Evolutionary conservation across 257 asterid species (phyloP), one percentile per base, ranked within the genome.

Genomic region (Solanum virginianum): DNA sequence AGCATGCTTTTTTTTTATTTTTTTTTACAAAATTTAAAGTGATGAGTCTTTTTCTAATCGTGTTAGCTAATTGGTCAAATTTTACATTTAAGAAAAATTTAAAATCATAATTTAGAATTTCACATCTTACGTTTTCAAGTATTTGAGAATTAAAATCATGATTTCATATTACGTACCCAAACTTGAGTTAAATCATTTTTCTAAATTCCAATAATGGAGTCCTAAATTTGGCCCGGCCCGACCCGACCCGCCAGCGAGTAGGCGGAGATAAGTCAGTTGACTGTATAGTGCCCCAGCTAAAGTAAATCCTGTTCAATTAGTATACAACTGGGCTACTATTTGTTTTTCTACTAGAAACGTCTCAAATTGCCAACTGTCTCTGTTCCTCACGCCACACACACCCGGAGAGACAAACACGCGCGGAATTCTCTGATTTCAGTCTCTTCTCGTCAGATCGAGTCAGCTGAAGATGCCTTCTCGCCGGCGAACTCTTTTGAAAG

Each of bases 401-500:
- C 43, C 7, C 14, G 18, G 56, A 43, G 56, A 43, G 20, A 45
- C 45, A 26, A 10, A 77, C 47, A 77, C 26, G 59, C 43, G 43
- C 26, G 47, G 63, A 51, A 24, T 29, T 77, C 8, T 77, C 47
- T 75, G 62, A 49, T 14, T 51, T 49, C 36, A 49, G 81, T 71
- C 55, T 89, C 91, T 83, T 85, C 83, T 86, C 82, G 75, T 63
- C 65, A 62, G 68, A 55, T 16, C 87, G 71, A 59, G 86, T 36
- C 74, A 87, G 49, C 39, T 22, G 22, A 87, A 81, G 89, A 96
- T 96, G 99, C 92, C 99, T 82, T 94, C 98, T 17, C 97, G 99
- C 71, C 90, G 99, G 89, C 92, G 99, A 89, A 94, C 98, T 53
- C 98, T 96, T 85, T 95, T 96, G 92, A 96, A 96, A 94, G 99